phyloP scores from a whole-genome alignment of 345 rosid species.

The Salix viminalis region DNA sequence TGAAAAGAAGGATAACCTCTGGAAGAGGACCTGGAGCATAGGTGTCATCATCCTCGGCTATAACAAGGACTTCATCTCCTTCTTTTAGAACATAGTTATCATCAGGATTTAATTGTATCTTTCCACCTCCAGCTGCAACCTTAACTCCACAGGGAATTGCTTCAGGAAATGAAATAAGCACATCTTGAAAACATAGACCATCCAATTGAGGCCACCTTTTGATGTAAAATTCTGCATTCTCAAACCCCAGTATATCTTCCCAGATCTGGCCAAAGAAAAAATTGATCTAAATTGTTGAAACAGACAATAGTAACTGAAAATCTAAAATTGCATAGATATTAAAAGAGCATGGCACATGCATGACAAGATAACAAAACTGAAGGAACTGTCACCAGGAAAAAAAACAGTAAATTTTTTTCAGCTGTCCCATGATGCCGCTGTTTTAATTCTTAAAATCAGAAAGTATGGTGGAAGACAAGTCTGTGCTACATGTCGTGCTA shows the following conservation, averaged over 20 bases:
- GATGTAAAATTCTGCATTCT: constrained; percentile 82
- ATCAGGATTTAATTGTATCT: constrained; percentile 74
- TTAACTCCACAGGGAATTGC: constrained; percentile 88
- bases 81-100: constrained; percentile 59
- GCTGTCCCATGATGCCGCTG: too few species aligned
- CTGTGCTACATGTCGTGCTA: too few species aligned
- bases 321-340: background rate
- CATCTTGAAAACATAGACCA: constrained; percentile 65
- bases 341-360: background rate
- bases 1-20: constrained; percentile 44
- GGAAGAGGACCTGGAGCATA: constrained; percentile 84
- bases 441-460: too few species aligned
- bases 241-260: constrained; percentile 95
- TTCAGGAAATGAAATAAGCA: constrained; percentile 76
- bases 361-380: background rate
- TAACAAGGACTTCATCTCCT: constrained; percentile 91
- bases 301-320: background rate
- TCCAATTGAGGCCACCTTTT: constrained; percentile 84
- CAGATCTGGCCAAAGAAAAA: constrained; percentile 55
- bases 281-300: background rate
- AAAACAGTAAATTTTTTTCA: too few species aligned
- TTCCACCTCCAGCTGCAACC: constrained; percentile 72
- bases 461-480: too few species aligned
- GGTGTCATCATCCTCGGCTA: constrained; percentile 94
- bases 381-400: background rate